Conservation (phyloP, 2,329 filamentous ascomycete species). For the Aspergillus quadrilineatus region DNA sequence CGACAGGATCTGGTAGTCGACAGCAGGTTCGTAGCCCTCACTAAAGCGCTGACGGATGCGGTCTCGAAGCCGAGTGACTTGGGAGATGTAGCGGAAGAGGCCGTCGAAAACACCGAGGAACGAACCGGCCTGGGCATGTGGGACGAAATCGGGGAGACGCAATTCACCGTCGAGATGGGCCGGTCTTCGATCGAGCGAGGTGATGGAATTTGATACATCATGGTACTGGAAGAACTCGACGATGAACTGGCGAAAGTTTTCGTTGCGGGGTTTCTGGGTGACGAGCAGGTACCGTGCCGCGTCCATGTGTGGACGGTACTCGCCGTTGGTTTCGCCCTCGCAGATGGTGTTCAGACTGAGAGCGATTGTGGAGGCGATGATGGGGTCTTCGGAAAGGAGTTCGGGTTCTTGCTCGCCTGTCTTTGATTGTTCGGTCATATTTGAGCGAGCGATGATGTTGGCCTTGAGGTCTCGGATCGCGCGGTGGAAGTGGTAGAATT, state of each 20-base stretch:
- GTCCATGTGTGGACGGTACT: slow-evolving; percentile 76
- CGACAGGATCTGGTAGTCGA: slow-evolving; percentile 71
- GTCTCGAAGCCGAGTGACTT: slow-evolving; percentile 76
- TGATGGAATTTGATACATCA: slow-evolving; percentile 59
- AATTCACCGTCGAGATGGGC: slow-evolving; percentile 55
- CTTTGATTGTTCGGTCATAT: slow-evolving; percentile 20
- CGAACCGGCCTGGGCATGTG: slow-evolving; percentile 56
- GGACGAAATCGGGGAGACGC: slow-evolving; percentile 54
- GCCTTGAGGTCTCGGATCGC: slow-evolving; percentile 42
- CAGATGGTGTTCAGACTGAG: slow-evolving; percentile 62
- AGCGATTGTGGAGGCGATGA: slow-evolving; percentile 60
- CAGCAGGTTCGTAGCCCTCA: slow-evolving; percentile 61
- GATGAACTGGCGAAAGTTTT: slow-evolving; percentile 70
- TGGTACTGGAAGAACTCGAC: slow-evolving; percentile 84
- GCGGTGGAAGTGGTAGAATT: slow-evolving; percentile 54
- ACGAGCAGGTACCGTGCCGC: slow-evolving; percentile 72
- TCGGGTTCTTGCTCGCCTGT: slow-evolving; percentile 16
- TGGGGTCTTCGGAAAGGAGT: slow-evolving; percentile 55
- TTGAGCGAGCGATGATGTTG: slow-evolving; percentile 36
- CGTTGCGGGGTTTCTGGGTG: slow-evolving; percentile 58
- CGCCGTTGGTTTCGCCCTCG: slow-evolving; percentile 61
- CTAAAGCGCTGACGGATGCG: slow-evolving; percentile 68
- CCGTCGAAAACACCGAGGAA: slow-evolving; percentile 80
- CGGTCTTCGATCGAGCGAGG: slow-evolving; percentile 54
- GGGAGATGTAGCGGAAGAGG: slow-evolving; percentile 73